phyloP scores from a whole-genome alignment of 2,329 filamentous ascomycete genomes.

The Ophiostoma populinum region DNA sequence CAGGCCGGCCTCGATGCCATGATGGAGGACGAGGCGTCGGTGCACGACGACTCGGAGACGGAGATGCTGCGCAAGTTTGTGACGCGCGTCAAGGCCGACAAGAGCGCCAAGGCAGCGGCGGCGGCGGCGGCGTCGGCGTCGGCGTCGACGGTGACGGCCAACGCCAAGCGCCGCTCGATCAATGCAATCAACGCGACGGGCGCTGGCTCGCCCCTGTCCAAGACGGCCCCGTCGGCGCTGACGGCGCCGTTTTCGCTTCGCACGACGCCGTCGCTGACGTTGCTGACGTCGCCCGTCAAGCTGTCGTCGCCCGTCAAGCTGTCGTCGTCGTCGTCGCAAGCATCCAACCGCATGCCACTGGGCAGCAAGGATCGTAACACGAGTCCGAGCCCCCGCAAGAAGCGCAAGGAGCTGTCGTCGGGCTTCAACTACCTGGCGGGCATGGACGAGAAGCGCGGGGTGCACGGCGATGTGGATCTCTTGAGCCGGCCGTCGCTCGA shows the following conservation, averaged over 20 bases:
- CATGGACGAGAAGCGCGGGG: background rate
- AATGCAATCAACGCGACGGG: too few relatives aligned
- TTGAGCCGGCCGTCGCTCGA: constrained; percentile 14
- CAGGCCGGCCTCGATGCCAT: constrained; percentile 1
- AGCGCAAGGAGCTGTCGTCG: constrained; percentile 17
- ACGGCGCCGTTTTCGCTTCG: too few relatives aligned
- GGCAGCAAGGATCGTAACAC: constrained; percentile 19
- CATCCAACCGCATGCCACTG: constrained; percentile 16
- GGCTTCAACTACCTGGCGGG: background rate
- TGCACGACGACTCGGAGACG: constrained; percentile 18
- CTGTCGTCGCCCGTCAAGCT: constrained; percentile 1
- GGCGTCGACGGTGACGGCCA: too few relatives aligned
- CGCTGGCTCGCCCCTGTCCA: constrained; percentile 17
- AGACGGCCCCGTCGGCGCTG: too few relatives aligned
- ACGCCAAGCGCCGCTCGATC: too few relatives aligned
- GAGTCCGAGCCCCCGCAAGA: constrained; percentile 22
- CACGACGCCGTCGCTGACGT: too few relatives aligned
- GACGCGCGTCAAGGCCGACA: constrained; percentile 18
- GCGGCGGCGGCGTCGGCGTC: constrained; percentile 15
- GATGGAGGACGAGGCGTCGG: constrained; percentile 4
- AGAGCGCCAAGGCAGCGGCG: constrained; percentile 17
- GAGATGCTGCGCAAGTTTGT: constrained; percentile 20
- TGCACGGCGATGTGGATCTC: constrained; percentile 5
- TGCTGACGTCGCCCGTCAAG: too few relatives aligned
- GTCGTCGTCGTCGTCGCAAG: too few relatives aligned